Base-by-base conservation (phyloP, 2,329 filamentous ascomycete species). In the Talaromyces sp. region DNA sequence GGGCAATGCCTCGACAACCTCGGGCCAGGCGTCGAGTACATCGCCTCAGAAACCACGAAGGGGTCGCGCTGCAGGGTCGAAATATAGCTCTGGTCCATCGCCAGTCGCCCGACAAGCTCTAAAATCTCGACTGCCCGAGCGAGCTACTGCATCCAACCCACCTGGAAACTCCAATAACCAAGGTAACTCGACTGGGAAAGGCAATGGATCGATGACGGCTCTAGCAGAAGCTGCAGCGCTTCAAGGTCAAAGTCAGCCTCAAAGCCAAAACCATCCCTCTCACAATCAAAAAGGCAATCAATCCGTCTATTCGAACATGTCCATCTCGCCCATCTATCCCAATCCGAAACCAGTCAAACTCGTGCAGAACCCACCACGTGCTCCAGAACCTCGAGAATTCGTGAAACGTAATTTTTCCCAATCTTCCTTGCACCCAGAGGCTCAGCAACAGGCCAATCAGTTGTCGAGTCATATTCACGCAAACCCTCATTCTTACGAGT, bases 171-270 rank as follows among this genome's bases (percentile, higher is more conserved):
- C 78, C 17, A 67, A 67, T 27, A 69, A 69, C 45, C 72, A 70
- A 73, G 17, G 74, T 65, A 63, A 68, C 69, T 19, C 69, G 67
- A 9, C 68, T 71, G 50, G 73, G 72, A 43, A 77, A 69, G 62
- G 78, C 74, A 54, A 79, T 79, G 37, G 74, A 4, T 76, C 78
- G 2, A 80, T 83, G 75, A 81, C 83, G 67, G 79, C 79, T n/a
- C 70, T 83, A 62, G 80, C 80, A 33, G 81, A 83, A 67, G 71
- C 82, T 35, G 80, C 80, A 43, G 78, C 79, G 15, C 80, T 81
- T 75, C 81, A 82, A 70, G 79, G 78, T 63, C 65, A 61, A 54
- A 22, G 11, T 17, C 61, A 63, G 27, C 13, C 49, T 45, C 39
- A 52, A 37, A 31, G 31, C 13, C 59, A 61, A 61, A 37, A 13